Conservation (phyloP, 1,139 yeast species). For the Sugiyamaella neomexicana region DNA sequence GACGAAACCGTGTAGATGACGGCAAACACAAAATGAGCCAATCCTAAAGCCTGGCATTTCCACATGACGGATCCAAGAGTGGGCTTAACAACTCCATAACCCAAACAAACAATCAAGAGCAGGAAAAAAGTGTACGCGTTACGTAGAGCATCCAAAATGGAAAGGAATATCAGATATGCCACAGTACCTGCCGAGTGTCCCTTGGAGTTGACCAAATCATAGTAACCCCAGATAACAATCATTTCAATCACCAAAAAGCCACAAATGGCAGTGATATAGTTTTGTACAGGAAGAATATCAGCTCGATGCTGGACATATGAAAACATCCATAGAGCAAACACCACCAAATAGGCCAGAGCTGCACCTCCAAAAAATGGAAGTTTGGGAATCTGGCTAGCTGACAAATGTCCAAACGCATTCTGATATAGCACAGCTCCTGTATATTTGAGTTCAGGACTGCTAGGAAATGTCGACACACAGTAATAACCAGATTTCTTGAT, state of each 20-base stretch:
- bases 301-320: slow-evolving; percentile 83
- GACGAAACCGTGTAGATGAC: slow-evolving; percentile 67
- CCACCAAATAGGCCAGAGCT: slow-evolving; percentile 79
- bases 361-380: slow-evolving; percentile 85
- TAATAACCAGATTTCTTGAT: slow-evolving; percentile 82
- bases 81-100: slow-evolving; percentile 89
- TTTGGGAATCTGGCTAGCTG: slow-evolving; percentile 90
- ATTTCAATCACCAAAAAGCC: slow-evolving; percentile 83
- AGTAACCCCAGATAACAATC: slow-evolving; percentile 87
- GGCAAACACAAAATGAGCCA: slow-evolving; percentile 66
- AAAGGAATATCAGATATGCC: slow-evolving; percentile 73
- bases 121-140: slow-evolving; percentile 87
- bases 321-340: slow-evolving; percentile 78
- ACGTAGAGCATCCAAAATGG: slow-evolving; percentile 76
- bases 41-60: slow-evolving; percentile 76
- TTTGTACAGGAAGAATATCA: slow-evolving; percentile 87
- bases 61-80: slow-evolving; percentile 78
- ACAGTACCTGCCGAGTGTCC: slow-evolving; percentile 62
- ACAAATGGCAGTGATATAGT: slow-evolving; percentile 82
- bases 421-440: slow-evolving; percentile 72
- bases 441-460: slow-evolving; percentile 48
- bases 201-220: slow-evolving; percentile 72
- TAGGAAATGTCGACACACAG: slow-evolving; percentile 74
- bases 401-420: slow-evolving; percentile 84
- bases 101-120: slow-evolving; percentile 79